Base-by-base conservation (phyloP, 1,284 basidiomycete genomes). In the Cutaneotrichosporon mucoides region DNA sequence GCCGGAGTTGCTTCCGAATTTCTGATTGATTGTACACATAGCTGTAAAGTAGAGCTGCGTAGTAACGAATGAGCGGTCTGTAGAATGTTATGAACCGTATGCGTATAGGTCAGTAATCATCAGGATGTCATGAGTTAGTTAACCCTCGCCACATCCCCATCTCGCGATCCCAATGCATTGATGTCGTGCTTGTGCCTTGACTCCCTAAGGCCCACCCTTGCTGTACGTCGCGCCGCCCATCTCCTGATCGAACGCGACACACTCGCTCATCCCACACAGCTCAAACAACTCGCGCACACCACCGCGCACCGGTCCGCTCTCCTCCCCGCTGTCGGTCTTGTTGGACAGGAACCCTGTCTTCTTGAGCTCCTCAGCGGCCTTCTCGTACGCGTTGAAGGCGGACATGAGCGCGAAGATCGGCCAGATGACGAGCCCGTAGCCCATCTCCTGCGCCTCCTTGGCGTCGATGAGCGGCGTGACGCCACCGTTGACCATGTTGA, bases 401-500 rank as follows among this genome's bases (percentile, higher is more conserved):
- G 54, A 34, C 51, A 56, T 64, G 55, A 61, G 53, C n/a, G 63
- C 60, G 24, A 57, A 61, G 42, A 55, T 50, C 15, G 63, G 63
- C 57, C 60, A 64, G 42, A 64, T 64, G 46, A 59, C 63, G 11
- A 61, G 45, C 44, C 59, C 61, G 57, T 56, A 61, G 9, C 63
- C 59, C 63, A 61, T 59, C 6, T 12, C 13, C 13, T 48, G 44
- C 8, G 57, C 55, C 49, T 56, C 57, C 33, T 51, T 49, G 60
- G 80, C 83, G 3, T 86, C 88, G 71, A 88, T 87, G 11, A 85
- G 85, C 5, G 88, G 88, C 0, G 87, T 88, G 40, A 88, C 79
- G 41, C 87, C 88, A 41, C 87, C 87, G 6, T 86, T 87, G 61
- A 89, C 88, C 41, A 88, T 86, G 68, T 89, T 89, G 49, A 88